Percentiles rank a stretch among this genome's conserved stretches.
These are phyloP conservation scores for Pichia sp. DNA, from an alignment of 1,139 yeast species.

Conservation along the genomic window DNA sequence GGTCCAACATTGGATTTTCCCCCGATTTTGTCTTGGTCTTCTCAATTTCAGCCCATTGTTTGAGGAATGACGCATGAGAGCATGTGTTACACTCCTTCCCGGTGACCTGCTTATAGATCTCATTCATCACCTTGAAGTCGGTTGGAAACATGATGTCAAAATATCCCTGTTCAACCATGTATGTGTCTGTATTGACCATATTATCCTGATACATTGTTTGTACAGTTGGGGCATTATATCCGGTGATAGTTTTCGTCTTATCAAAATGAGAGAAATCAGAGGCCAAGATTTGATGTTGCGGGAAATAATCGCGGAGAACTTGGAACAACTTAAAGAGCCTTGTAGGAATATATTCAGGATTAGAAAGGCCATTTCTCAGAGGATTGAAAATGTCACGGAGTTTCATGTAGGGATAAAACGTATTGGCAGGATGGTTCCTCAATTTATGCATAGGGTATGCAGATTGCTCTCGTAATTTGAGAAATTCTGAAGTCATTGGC, in stretches of 20 bases:
- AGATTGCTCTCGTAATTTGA: slow-evolving; percentile 48
- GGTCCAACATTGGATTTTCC: slow-evolving; percentile 81
- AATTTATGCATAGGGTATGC: slow-evolving; percentile 26
- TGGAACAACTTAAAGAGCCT: slow-evolving; percentile 61
- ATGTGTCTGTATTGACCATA: slow-evolving; percentile 65
- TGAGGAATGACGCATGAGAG: slow-evolving; percentile 58
- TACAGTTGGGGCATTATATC: slow-evolving; percentile 75
- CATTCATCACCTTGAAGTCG: slow-evolving; percentile 57
- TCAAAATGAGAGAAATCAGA: slow-evolving; percentile 70
- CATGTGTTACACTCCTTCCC: slow-evolving; percentile 53
- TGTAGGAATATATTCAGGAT: slow-evolving; percentile 79
- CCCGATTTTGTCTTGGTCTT: slow-evolving; percentile 68
- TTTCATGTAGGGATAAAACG: slow-evolving; percentile 19
- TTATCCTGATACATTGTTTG: slow-evolving; percentile 66
- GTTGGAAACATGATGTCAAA: slow-evolving; percentile 88
- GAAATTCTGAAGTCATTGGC: slow-evolving; percentile 47
- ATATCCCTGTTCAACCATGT: slow-evolving; percentile 77
- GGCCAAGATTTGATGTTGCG: slow-evolving; percentile 64
- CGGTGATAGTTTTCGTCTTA: slow-evolving; percentile 51
- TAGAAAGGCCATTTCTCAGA: slow-evolving; percentile 59
- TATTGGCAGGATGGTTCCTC: slow-evolving; percentile 23
- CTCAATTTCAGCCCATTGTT: slow-evolving; percentile 65
- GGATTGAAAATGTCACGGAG: slow-evolving; percentile 40
- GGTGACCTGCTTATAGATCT: slow-evolving; percentile 56
- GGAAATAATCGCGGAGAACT: slow-evolving; percentile 57